These are phyloP conservation scores for Penicillium alfredii DNA, from an alignment of 495 filamentous ascomycete genomes.

Conservation along the genomic window DNA sequence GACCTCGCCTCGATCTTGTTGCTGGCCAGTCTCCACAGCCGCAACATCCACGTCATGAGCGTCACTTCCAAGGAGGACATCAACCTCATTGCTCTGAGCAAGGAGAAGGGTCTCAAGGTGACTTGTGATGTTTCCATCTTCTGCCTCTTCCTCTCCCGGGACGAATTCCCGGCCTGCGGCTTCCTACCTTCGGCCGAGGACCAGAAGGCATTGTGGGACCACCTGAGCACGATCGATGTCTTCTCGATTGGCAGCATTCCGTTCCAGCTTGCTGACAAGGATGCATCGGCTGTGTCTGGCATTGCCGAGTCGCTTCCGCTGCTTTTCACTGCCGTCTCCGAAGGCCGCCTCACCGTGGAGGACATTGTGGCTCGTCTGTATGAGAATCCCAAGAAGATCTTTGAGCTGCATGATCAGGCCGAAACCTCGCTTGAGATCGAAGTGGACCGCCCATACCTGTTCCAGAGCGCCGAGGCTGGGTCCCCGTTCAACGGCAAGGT, in stretches of 20 bases:
- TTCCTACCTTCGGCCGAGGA: constrained; percentile 64
- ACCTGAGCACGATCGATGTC: constrained; percentile 70
- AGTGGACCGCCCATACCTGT: constrained; percentile 59
- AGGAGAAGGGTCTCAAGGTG: constrained; percentile 76
- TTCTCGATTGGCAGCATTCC: constrained; percentile 81
- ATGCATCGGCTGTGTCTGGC: constrained; percentile 54
- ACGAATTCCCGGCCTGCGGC: constrained; percentile 65
- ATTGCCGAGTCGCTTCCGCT: constrained; percentile 74
- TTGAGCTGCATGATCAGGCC: constrained; percentile 78
- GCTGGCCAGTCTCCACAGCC: constrained; percentile 74
- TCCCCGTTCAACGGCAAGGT: constrained; percentile 69
- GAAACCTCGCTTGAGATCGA: constrained; percentile 72
- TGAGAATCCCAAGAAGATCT: constrained; percentile 79
- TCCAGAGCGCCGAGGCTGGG: constrained; percentile 53
- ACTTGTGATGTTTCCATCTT: constrained; percentile 82
- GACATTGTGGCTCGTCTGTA: constrained; percentile 67
- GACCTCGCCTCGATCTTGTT: constrained; percentile 76
- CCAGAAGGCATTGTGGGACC: constrained; percentile 73
- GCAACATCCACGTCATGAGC: constrained; percentile 78
- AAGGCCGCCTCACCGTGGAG: constrained; percentile 68
- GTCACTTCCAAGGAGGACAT: constrained; percentile 82
- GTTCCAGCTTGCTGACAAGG: constrained; percentile 65
- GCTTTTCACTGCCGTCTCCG: constrained; percentile 69
- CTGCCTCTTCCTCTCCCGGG: constrained; percentile 69
- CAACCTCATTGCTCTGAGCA: constrained; percentile 69